Evolutionary conservation across 106 monocot genomes (phyloP), one percentile per base, ranked within the genome.

Genomic region (Hemerocallis citrina): DNA sequence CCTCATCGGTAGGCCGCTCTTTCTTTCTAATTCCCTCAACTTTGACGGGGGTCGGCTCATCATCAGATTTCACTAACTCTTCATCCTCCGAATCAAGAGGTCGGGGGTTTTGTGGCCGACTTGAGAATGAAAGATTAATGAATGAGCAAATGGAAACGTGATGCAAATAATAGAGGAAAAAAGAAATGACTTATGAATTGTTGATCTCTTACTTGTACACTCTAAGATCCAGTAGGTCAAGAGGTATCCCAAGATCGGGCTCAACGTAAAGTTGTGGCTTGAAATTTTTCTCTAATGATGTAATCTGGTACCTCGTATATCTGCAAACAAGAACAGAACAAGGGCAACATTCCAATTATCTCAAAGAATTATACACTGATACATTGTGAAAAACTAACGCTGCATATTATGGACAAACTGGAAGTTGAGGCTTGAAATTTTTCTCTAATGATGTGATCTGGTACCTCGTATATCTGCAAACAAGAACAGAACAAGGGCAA

Each of bases 221-320:
- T 40, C 83, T 81, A 49, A 91, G 69, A 44, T 96, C 96, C 60
- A 96, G 81, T 61, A 96, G 68, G 61, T 96, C 96, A 69, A 96
- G 96, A 63, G 96, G 96, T 59, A 96, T 84, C 34, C 96, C 96
- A 63, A 96, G 91, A 73, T 96, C 96, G 62, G 63, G 76, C 32
- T 89, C 89, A 35, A 70, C 57, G 73, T 74, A 81, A 73, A 89
- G 83, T 73, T 83, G 81, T 14, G 94, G 86, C 56, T 86, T 95
- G 78, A 86, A 70, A 61, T 72, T 74, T 71, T 95, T 95, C 32
- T 95, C 94, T 42, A 95, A 65, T 32, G 89, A 81, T 27, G 89
- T 86, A 17, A 95, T 95, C 20, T 66, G 52, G 42, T 95, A 95
- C 69, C 71, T 95, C 1, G 78, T 81, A 77, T 89, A 89, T 78